A percentile compares a stretch with the other conserved stretches of the same genome.
Conservation (phyloP, 139 green algal species). For the Edaphochlamys debaryana region DNA sequence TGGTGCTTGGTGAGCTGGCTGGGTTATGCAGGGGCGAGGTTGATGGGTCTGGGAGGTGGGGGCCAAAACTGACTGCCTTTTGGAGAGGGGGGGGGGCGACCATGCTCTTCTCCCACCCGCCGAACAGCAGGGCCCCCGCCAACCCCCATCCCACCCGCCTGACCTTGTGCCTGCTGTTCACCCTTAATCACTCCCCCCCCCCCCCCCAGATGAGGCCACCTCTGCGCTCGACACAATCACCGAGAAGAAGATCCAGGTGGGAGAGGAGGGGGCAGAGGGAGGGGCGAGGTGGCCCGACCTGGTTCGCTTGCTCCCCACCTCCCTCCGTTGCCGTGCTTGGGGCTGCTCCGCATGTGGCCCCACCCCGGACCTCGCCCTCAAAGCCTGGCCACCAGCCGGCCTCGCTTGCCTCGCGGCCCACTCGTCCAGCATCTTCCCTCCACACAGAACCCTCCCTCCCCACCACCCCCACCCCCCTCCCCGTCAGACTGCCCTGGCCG, state of each 20-base stretch:
- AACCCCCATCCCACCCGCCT: too few species aligned
- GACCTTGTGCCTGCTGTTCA: too few species aligned
- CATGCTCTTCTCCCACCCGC: neutral
- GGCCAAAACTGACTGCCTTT: too few species aligned
- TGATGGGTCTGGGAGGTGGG: neutral
- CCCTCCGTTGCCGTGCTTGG: too few species aligned
- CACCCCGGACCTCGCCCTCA: too few species aligned
- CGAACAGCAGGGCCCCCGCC: neutral
- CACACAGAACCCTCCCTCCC: too few species aligned
- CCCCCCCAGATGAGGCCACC: slow-evolving; percentile 52
- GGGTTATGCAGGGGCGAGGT: too few species aligned
- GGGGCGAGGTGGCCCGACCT: neutral
- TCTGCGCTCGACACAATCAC: slow-evolving; percentile 71
- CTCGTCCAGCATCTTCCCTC: slow-evolving; percentile 87
- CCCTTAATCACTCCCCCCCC: too few species aligned
- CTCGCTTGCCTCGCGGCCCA: slow-evolving; percentile 46
- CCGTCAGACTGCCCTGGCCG: slow-evolving; percentile 53
- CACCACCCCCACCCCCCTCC: too few species aligned
- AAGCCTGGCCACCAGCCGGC: slow-evolving; percentile 51
- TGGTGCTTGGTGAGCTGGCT: slow-evolving; percentile 55
- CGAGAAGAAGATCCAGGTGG: slow-evolving; percentile 69
- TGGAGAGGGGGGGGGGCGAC: too few species aligned
- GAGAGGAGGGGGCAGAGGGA: too few species aligned
- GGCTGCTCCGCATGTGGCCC: too few species aligned
- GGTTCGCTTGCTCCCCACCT: slow-evolving; percentile 12